Percentiles rank a stretch among this genome's conserved stretches.
These are phyloP conservation scores for Lumnitzera racemosa DNA, from an alignment of 345 rosid genomes.

Conservation along the genomic window DNA sequence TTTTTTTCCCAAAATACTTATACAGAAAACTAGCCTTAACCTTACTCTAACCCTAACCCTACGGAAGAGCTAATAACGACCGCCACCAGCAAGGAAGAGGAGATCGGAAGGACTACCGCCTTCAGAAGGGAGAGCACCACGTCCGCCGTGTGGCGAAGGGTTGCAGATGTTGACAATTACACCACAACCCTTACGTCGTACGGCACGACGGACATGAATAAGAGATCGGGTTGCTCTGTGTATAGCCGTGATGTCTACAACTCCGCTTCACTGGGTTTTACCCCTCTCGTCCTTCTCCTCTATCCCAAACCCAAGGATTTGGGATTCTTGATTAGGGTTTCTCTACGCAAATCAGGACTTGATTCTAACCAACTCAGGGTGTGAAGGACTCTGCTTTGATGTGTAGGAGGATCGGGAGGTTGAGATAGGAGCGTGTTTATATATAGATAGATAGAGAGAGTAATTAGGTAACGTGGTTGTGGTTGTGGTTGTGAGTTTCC, in stretches of 20 bases:
- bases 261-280: slow-evolving; percentile 28
- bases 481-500: too few relatives aligned
- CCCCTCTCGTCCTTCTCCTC: slow-evolving; percentile 6
- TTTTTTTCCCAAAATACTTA: background rate
- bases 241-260: slow-evolving; percentile 98
- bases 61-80: slow-evolving; percentile 19
- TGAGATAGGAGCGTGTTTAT: too few relatives aligned
- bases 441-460: too few relatives aligned
- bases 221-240: slow-evolving; percentile 48
- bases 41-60: too few relatives aligned
- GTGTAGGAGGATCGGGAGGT: too few relatives aligned
- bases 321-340: too few relatives aligned
- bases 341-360: too few relatives aligned
- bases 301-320: too few relatives aligned
- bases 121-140: slow-evolving; percentile 99
- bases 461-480: too few relatives aligned
- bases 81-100: slow-evolving; percentile 99
- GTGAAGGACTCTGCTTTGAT: too few relatives aligned
- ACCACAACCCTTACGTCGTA: slow-evolving; percentile 72
- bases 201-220: slow-evolving; percentile 81
- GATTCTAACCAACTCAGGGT: too few relatives aligned
- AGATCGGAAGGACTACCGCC: slow-evolving; percentile 99
- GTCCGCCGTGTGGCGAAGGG: slow-evolving; percentile 99
- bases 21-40: too few relatives aligned
- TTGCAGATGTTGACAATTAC: slow-evolving; percentile 48